Evolutionary conservation across 1,284 basidiomycete species (phyloP).

Genomic region (Rhizoctonia solani): DNA sequence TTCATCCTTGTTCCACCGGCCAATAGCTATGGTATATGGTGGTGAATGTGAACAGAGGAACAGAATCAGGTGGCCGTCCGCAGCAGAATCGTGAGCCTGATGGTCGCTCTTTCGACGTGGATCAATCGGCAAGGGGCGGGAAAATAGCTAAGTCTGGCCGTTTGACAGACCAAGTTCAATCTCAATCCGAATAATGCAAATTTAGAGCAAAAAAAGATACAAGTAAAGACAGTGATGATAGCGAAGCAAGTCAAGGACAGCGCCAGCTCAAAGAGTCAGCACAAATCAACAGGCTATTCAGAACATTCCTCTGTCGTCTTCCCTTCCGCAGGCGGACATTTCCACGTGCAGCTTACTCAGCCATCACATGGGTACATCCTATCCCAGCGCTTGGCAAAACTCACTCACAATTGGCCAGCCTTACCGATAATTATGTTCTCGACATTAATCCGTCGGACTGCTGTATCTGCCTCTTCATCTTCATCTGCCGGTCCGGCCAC

Average conservation of each 20-base stretch:
- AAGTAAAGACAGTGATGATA: slow-evolving; percentile 28
- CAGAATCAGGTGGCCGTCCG: not conserved
- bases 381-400: slow-evolving; percentile 4
- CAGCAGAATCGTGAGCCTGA: slow-evolving; percentile 6
- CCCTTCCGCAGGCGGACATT: not conserved
- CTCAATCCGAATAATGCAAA: not conserved
- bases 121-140: slow-evolving; percentile 24
- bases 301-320: slow-evolving; percentile 8
- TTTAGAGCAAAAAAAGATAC: not conserved
- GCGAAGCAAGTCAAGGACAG: not conserved
- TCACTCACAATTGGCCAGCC: no score
- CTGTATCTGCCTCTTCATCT: not conserved
- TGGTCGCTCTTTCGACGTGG: slow-evolving; percentile 2
- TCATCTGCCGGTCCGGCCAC: not conserved
- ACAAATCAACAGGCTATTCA: slow-evolving; percentile 3
- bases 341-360: slow-evolving; percentile 7
- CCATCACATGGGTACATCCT: not conserved
- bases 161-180: not conserved
- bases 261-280: slow-evolving; percentile 16
- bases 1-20: not conserved
- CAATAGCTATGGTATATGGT: not conserved
- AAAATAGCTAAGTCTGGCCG: not conserved
- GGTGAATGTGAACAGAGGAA: not conserved
- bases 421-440: slow-evolving; percentile 1
- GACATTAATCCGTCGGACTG: slow-evolving; percentile 7